phyloP scores from a whole-genome alignment of 1,139 yeast species.

The Spencermartinsiella ligniputridi region DNA sequence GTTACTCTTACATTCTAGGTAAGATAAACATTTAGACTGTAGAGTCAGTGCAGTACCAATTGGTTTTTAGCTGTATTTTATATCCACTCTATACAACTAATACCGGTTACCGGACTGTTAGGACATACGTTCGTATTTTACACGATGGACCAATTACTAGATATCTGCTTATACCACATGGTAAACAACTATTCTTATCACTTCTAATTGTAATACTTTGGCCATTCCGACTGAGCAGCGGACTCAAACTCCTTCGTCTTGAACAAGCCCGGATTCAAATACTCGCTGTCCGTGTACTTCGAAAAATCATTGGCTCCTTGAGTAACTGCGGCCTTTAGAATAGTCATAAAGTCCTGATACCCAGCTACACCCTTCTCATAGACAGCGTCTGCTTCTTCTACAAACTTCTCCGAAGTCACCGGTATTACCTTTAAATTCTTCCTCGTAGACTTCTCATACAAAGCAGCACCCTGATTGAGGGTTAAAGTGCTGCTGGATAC shows the following conservation, averaged over 20 bases:
- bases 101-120: too few species aligned
- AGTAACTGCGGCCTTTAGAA: conserved; percentile 34
- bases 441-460: conserved; percentile 41
- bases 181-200: too few species aligned
- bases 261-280: conserved; percentile 54
- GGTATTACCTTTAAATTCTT: conserved; percentile 36
- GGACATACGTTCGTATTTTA: too few species aligned
- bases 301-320: conserved; percentile 40
- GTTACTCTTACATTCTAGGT: too few species aligned
- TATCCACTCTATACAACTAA: too few species aligned
- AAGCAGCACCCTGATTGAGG: conserved; percentile 38
- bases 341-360: conserved; percentile 13
- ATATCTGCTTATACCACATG: too few species aligned
- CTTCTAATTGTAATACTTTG: too few species aligned
- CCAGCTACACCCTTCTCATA: conserved; percentile 15
- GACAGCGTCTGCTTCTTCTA: conserved; percentile 32
- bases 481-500: conserved; percentile 43
- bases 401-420: conserved; percentile 34
- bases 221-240: conserved; percentile 11
- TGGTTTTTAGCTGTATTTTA: too few species aligned
- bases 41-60: too few species aligned
- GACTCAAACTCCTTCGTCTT: conserved; percentile 41
- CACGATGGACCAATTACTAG: too few species aligned
- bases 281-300: conserved; percentile 41
- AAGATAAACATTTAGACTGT: too few species aligned